Conservation (phyloP, 2,329 filamentous ascomycete species). For the Pseudogymnoascus sp. region DNA sequence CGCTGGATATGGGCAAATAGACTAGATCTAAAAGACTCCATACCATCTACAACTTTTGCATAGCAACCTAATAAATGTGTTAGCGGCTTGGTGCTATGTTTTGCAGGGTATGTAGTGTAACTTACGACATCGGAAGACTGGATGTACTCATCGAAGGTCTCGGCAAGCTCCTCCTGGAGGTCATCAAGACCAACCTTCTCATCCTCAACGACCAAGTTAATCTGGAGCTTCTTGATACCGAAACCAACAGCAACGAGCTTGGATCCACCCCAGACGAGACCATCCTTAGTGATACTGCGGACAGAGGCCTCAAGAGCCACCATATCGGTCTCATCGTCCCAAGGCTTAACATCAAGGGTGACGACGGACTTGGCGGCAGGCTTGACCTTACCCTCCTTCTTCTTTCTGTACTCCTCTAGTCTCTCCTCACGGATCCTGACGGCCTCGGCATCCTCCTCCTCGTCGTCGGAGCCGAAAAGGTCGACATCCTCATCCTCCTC, state of each 20-base stretch:
- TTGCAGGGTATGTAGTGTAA: conserved; percentile 12
- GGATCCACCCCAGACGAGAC: conserved; percentile 91
- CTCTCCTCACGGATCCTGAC: conserved; percentile 78
- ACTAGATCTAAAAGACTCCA: conserved; percentile 23
- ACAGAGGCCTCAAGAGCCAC: conserved; percentile 71
- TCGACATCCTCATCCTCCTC: conserved; percentile 82
- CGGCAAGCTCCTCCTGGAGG: conserved; percentile 73
- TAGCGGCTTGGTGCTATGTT: conserved; percentile 5
- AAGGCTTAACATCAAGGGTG: conserved; percentile 95
- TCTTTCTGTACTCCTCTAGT: conserved; percentile 88
- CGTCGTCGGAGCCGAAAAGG: conserved; percentile 86
- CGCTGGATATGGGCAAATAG: conserved; percentile 15
- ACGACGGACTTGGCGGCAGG: conserved; percentile 90
- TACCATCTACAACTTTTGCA: conserved; percentile 76
- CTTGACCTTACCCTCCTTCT: conserved; percentile 94
- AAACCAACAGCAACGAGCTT: conserved; percentile 86
- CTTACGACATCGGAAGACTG: conserved; percentile 82
- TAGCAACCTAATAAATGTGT: conserved; percentile 48
- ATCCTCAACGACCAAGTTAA: conserved; percentile 95
- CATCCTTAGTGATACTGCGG: conserved; percentile 78
- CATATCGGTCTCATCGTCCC: conserved; percentile 97
- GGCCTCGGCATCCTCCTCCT: conserved; percentile 89
- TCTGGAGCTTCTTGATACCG: conserved; percentile 99
- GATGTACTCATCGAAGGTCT: conserved; percentile 83
- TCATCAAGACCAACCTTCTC: conserved; percentile 87